Percentiles rank a stretch among this genome's conserved stretches.
These are phyloP conservation scores for Eutrema heterophyllum DNA, from an alignment of 345 rosid species.

Conservation along the genomic window DNA sequence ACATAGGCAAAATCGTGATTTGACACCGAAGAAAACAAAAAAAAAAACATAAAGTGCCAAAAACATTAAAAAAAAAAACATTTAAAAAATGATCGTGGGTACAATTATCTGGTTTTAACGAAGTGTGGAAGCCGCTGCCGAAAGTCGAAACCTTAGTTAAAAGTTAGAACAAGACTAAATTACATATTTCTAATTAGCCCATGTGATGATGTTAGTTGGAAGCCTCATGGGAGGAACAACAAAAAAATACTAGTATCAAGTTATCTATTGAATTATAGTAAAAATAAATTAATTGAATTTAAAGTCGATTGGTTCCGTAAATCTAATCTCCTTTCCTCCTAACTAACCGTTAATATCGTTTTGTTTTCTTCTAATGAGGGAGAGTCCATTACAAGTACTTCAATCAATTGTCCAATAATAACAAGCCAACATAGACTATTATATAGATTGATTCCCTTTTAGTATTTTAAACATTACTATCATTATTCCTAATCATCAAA, in stretches of 20 bases:
- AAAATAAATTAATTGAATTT: neutral
- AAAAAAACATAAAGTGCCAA: too few relatives aligned
- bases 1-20: too few relatives aligned
- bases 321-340: neutral
- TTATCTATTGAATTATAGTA: neutral
- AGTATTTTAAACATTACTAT: neutral
- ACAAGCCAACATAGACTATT: conserved; percentile 4
- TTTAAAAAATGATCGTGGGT: too few relatives aligned
- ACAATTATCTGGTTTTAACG: too few relatives aligned
- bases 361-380: conserved; percentile 8
- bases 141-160: neutral
- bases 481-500: neutral
- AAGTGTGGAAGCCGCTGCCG: neutral
- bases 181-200: neutral
- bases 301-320: neutral
- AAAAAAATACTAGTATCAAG: neutral
- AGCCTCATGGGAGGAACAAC: neutral
- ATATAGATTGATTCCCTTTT: neutral
- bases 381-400: neutral
- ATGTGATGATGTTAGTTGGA: neutral
- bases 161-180: neutral
- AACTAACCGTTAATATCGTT: conserved; percentile 6
- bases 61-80: too few relatives aligned
- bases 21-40: too few relatives aligned
- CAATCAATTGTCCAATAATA: neutral